phyloP scores from a whole-genome alignment of 2,329 filamentous ascomycete genomes.

The Aspergillus ibericus region DNA sequence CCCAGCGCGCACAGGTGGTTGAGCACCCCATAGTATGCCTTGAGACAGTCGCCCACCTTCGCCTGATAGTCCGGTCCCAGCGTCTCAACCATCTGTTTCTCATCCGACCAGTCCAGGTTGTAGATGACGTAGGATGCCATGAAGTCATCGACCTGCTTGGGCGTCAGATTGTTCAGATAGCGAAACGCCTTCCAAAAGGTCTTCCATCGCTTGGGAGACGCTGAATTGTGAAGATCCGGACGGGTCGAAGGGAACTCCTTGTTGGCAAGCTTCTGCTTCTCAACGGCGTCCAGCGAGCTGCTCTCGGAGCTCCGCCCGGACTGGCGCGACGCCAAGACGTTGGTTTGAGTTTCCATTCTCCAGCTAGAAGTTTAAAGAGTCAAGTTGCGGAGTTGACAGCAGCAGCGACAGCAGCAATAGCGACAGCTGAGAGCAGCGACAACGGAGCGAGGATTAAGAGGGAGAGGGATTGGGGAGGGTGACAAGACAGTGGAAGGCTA shows the following conservation, averaged over 20 bases:
- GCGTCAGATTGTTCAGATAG: constrained; percentile 50
- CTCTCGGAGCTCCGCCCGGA: constrained; percentile 30
- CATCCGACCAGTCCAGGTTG: constrained; percentile 56
- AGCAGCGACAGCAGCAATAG: neutral
- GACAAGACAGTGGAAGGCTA: neutral
- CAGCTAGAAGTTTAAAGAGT: neutral
- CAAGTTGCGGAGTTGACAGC: neutral
- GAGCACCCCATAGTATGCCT: constrained; percentile 55
- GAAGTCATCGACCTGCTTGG: constrained; percentile 55
- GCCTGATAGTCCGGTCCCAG: constrained; percentile 53
- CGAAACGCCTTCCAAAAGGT: constrained; percentile 54
- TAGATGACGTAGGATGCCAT: constrained; percentile 60
- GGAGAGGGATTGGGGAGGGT: neutral
- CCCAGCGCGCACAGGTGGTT: constrained; percentile 58
- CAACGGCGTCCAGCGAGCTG: constrained; percentile 28
- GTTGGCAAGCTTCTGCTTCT: constrained; percentile 25
- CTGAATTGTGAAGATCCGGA: constrained; percentile 45
- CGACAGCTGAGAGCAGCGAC: neutral
- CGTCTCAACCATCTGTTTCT: constrained; percentile 49
- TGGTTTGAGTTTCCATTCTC: constrained; percentile 20
- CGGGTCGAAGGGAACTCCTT: constrained; percentile 1
- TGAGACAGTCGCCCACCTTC: constrained; percentile 53
- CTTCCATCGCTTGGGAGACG: constrained; percentile 51
- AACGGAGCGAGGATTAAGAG: neutral
- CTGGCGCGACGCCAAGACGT: constrained; percentile 21